These are phyloP conservation scores for Picea glauca DNA, from an alignment of 75 land plant species.

Conservation along the genomic window DNA sequence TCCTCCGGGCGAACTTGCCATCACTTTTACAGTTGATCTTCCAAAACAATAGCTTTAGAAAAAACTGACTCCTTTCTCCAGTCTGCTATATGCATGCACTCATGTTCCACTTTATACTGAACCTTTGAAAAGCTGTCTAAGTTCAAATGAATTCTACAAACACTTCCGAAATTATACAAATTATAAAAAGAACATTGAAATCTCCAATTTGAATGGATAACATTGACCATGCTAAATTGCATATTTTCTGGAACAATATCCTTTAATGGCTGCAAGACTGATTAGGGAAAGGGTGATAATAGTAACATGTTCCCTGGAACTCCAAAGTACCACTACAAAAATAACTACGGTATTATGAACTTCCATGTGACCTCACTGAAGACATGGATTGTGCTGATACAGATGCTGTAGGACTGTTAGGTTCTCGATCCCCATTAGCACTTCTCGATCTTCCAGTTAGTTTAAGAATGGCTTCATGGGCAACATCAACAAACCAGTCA, in stretches of 20 bases:
- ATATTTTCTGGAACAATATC: background rate
- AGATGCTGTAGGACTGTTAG: conserved; percentile 85
- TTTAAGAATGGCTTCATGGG: conserved; percentile 72
- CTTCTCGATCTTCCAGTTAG: conserved; percentile 52
- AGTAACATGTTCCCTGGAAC: background rate
- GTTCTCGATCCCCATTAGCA: conserved; percentile 43
- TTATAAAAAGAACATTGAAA: conserved; percentile 4
- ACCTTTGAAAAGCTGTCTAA: conserved; percentile 1
- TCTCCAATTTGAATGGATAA: background rate
- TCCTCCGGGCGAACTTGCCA: conserved; percentile 1
- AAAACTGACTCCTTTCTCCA: conserved; percentile 2
- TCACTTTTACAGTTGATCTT: conserved; percentile 1
- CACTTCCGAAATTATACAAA: background rate
- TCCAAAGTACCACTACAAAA: background rate
- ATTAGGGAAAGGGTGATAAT: background rate
- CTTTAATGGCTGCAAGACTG: background rate
- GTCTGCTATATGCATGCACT: background rate
- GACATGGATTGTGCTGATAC: conserved; percentile 84
- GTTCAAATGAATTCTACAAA: conserved; percentile 4
- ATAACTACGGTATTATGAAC: conserved; percentile 17
- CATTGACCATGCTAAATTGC: background rate
- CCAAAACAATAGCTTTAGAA: background rate
- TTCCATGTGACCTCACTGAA: conserved; percentile 71
- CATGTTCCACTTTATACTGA: conserved; percentile 11
- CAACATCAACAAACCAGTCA: conserved; percentile 80